Conservation (phyloP, 805 yeast species). For the Suhomyces vadensis region DNA sequence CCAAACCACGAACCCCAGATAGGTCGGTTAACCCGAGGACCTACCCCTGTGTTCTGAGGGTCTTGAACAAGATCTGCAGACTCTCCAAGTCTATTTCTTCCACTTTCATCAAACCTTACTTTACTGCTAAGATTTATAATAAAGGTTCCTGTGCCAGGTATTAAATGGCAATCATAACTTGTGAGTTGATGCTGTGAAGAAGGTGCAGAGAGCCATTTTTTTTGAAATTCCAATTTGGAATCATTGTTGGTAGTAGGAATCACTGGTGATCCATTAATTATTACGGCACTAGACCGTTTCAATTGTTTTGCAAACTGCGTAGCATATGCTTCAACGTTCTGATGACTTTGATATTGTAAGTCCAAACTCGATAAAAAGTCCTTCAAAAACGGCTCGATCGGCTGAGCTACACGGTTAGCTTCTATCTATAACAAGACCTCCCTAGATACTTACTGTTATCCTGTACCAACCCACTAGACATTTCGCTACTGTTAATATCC, state of each 20-base stretch:
- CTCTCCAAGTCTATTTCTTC: slow-evolving; percentile 65
- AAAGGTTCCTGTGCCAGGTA: slow-evolving; percentile 61
- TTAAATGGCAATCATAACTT: slow-evolving; percentile 65
- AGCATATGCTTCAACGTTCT: slow-evolving; percentile 41
- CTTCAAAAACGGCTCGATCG: slow-evolving; percentile 42
- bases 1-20: slow-evolving; percentile 75
- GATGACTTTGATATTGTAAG: slow-evolving; percentile 30
- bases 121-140: slow-evolving; percentile 57
- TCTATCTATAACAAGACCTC: neutral
- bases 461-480: slow-evolving; percentile 10
- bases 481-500: neutral
- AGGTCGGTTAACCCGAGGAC: slow-evolving; percentile 37
- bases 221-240: slow-evolving; percentile 52
- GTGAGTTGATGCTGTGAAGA: slow-evolving; percentile 61
- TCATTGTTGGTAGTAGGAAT: slow-evolving; percentile 22
- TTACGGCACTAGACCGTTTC: slow-evolving; percentile 51
- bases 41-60: slow-evolving; percentile 13
- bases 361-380: slow-evolving; percentile 36
- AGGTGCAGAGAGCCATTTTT: slow-evolving; percentile 58
- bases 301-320: slow-evolving; percentile 53
- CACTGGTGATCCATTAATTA: slow-evolving; percentile 60
- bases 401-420: slow-evolving; percentile 28
- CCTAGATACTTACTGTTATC: slow-evolving; percentile 26
- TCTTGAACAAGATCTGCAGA: slow-evolving; percentile 50
- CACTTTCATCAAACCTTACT: slow-evolving; percentile 76